Percentiles rank a stretch among this genome's conserved stretches.
These are phyloP conservation scores for Solanum virginianum DNA, from an alignment of 257 asterid genomes.

Conservation along the genomic window DNA sequence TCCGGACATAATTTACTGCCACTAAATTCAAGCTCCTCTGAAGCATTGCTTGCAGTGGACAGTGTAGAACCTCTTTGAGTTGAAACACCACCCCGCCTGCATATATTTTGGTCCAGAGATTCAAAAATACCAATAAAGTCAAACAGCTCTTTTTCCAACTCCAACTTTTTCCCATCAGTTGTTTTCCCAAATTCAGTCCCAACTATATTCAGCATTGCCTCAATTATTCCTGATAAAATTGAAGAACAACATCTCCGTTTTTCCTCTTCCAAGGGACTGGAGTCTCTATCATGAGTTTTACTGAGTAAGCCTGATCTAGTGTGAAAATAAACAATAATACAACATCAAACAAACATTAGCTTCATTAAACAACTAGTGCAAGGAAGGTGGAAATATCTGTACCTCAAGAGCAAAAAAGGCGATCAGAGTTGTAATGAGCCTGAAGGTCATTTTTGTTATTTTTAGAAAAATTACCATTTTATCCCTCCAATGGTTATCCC, in stretches of 20 bases:
- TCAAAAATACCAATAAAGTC: conserved; percentile 46
- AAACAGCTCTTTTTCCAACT: conserved; percentile 53
- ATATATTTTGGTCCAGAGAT: conserved; percentile 29
- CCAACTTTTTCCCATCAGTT: conserved; percentile 29
- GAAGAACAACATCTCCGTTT: conserved; percentile 36
- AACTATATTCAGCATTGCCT: conserved; percentile 55
- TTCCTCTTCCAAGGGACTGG: conserved; percentile 41
- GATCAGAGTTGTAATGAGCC: not conserved
- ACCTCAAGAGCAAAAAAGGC: not conserved
- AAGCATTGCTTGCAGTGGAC: conserved; percentile 27
- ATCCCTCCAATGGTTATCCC: no score
- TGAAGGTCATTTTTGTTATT: no score
- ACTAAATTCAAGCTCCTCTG: conserved; percentile 29
- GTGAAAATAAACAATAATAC: conserved; percentile 6
- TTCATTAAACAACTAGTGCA: not conserved
- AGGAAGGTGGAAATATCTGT: not conserved
- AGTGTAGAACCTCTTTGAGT: conserved; percentile 22
- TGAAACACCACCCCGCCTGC: conserved; percentile 22
- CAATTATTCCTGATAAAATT: conserved; percentile 48
- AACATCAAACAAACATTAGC: not conserved
- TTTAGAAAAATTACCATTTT: no score
- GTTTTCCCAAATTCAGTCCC: conserved; percentile 52
- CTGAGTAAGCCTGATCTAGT: conserved; percentile 52
- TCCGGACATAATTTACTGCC: conserved; percentile 31
- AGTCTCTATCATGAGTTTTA: conserved; percentile 27